Evolutionary conservation across 768 basidiomycete species (phyloP), one percentile per base, ranked within the genome.

Genomic region (Pleurotus platypus): DNA sequence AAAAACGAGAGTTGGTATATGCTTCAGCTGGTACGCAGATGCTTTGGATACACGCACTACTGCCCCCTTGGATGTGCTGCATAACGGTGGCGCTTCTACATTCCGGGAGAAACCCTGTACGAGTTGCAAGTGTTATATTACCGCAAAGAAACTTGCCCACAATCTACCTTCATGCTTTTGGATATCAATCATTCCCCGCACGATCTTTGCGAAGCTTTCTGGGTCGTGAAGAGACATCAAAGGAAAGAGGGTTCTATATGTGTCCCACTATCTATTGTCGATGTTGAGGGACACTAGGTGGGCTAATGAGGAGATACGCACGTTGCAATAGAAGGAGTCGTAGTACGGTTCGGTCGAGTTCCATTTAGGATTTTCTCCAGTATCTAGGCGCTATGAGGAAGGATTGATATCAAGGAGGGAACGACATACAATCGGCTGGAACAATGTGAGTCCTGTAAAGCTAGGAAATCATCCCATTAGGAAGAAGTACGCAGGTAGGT

Each of bases 301-400:
- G 5, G 2, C n/a, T 12, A 42, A 50, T 2, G 8, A 26, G 27
- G 49, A 12, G 39, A 11, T 12, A 62, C 78, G 16, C 57, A 84
- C 85, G 57, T 87, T 86, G 69, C 85, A 87, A 60, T 87, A 86
- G 49, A 85, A 75, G 0, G 84, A 84, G 65, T 87, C 85, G 56
- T 77, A 86, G 59, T 87, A 87, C 0, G 85, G 85, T 59, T 86
- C 85, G 0, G 75, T 75, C 0, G 85, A 86, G 48, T 78, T 76
- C 85, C 84, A 86, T 46, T 73, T 75, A 0, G 84, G 81, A 58
- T 86, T 86, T 66, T 87, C 85, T 18, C 80, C 84, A 4, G 80
- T 81, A 63, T 85, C 84, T 85, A 55, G 5, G 13, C 8, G 4
- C 18, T 18, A 5, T 46, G 13, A 27, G n/a, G 26, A 50, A 8